Conservation (phyloP, 805 yeast genomes). For the Hanseniaspora jakobsenii region DNA sequence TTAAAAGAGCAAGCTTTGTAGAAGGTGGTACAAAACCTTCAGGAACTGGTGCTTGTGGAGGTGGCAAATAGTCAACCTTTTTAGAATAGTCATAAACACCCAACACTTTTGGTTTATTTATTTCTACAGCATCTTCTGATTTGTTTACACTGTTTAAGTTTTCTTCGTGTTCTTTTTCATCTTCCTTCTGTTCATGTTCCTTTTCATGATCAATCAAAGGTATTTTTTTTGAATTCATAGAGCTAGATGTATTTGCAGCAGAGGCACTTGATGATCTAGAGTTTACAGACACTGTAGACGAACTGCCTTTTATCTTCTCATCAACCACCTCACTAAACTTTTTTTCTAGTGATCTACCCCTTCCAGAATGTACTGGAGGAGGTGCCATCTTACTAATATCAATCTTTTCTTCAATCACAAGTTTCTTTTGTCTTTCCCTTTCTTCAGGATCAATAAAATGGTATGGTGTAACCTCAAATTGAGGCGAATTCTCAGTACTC, state of each 20-base stretch:
- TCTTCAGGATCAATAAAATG: slow-evolving; percentile 11
- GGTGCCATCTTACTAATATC: slow-evolving; percentile 9
- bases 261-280: too few species aligned
- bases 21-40: slow-evolving; percentile 9
- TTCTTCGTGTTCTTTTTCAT: background rate
- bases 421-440: slow-evolving; percentile 2
- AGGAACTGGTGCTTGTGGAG: slow-evolving; percentile 10
- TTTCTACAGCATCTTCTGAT: background rate
- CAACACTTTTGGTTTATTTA: background rate
- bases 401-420: slow-evolving; percentile 8
- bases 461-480: slow-evolving; percentile 12
- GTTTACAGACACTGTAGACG: background rate
- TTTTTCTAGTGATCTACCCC: background rate
- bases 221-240: too few species aligned
- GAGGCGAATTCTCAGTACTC: background rate
- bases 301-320: slow-evolving; percentile 5
- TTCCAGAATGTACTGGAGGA: slow-evolving; percentile 13
- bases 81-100: slow-evolving; percentile 8
- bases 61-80: slow-evolving; percentile 7
- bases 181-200: background rate
- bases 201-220: background rate
- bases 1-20: background rate
- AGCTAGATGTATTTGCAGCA: too few species aligned
- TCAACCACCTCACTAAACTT: slow-evolving; percentile 11
- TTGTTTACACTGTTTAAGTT: background rate